Conservation (phyloP, 441 rosid species). For the Flueggea neowawraea region DNA sequence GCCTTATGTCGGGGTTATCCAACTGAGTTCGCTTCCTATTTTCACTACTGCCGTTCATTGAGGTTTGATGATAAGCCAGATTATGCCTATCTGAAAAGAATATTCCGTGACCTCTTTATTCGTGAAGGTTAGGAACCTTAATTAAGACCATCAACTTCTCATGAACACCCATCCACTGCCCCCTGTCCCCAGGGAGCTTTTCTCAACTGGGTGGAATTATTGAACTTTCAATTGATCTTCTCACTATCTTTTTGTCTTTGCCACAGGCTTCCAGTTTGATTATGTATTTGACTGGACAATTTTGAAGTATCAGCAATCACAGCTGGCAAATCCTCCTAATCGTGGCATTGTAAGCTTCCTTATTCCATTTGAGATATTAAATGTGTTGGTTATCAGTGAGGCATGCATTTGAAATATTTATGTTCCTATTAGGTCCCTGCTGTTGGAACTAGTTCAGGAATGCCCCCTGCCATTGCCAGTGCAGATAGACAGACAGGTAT, state of each 20-base stretch:
- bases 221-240: background rate
- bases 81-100: conserved; percentile 83
- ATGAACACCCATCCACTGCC: too few species aligned
- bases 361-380: background rate
- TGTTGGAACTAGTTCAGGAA: conserved; percentile 84
- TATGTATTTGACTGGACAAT: conserved; percentile 98
- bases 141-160: too few species aligned
- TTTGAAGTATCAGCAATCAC: conserved; percentile 95
- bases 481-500: conserved; percentile 79
- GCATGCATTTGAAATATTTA: conserved; percentile 17
- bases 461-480: conserved; percentile 65
- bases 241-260: conserved; percentile 11
- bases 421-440: conserved; percentile 58
- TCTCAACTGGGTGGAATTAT: background rate
- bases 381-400: conserved; percentile 1
- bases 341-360: conserved; percentile 51
- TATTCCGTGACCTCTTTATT: conserved; percentile 91
- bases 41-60: conserved; percentile 89
- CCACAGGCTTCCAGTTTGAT: conserved; percentile 90
- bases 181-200: too few species aligned
- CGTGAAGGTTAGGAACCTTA: conserved; percentile 66
- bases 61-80: conserved; percentile 97
- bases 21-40: conserved; percentile 92
- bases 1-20: conserved; percentile 93
- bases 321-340: conserved; percentile 71